Evolutionary conservation across 495 filamentous ascomycete genomes (phyloP).

Genomic region (Talaromyces ruber): DNA sequence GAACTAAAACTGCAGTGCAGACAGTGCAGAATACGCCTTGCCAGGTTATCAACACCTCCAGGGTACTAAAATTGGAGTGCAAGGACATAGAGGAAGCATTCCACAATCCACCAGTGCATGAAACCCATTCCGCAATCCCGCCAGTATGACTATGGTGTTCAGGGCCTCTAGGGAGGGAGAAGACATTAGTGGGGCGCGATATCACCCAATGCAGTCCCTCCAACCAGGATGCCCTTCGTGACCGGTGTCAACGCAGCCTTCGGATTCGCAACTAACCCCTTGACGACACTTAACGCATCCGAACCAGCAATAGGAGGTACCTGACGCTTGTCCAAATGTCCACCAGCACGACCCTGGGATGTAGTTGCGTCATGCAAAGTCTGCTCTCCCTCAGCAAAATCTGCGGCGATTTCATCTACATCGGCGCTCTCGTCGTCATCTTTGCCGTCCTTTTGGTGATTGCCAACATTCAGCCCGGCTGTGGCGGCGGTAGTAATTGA

Average conservation of each 20-base stretch:
- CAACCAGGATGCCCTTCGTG: background rate
- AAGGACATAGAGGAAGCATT: too few relatives aligned
- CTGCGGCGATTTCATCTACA: background rate
- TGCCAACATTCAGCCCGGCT: background rate
- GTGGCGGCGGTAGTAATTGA: background rate
- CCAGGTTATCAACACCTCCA: background rate
- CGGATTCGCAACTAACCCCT: background rate
- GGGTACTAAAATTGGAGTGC: background rate
- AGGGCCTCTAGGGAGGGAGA: too few relatives aligned
- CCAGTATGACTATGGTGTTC: too few relatives aligned
- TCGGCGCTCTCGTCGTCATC: background rate
- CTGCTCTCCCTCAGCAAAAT: background rate
- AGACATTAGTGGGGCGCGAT: background rate
- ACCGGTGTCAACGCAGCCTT: background rate
- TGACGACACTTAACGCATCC: background rate
- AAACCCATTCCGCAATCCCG: too few relatives aligned
- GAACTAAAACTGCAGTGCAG: background rate
- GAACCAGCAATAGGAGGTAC: conserved; percentile 6
- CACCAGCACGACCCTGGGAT: background rate
- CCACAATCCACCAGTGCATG: too few relatives aligned
- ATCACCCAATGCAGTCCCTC: background rate
- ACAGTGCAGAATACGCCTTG: background rate
- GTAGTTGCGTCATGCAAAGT: background rate
- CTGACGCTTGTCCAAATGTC: background rate
- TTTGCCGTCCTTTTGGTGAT: background rate